phyloP scores from a whole-genome alignment of 257 asterid species.

The Ophiorrhiza pumila region DNA sequence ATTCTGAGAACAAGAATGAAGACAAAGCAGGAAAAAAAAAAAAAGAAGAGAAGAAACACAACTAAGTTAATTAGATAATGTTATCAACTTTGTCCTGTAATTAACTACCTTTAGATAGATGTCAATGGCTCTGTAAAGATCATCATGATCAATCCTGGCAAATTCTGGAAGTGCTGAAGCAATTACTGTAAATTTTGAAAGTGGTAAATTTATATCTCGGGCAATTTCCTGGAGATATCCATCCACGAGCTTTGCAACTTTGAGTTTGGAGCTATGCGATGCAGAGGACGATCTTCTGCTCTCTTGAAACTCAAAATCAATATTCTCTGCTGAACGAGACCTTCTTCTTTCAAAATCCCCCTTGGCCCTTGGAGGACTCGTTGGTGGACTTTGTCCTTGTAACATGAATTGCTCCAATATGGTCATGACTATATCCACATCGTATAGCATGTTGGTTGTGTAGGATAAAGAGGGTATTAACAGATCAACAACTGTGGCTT shows the following conservation, averaged over 20 bases:
- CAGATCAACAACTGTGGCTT: constrained; percentile 66
- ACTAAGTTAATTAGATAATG: neutral
- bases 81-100: neutral
- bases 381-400: constrained; percentile 77
- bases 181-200: constrained; percentile 58
- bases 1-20: neutral
- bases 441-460: constrained; percentile 33
- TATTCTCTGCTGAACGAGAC: constrained; percentile 74
- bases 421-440: constrained; percentile 61
- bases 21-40: neutral
- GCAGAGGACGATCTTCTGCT: constrained; percentile 83
- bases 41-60: neutral
- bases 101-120: constrained; percentile 70
- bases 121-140: constrained; percentile 84
- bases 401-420: constrained; percentile 66
- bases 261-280: constrained; percentile 68
- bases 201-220: constrained; percentile 40
- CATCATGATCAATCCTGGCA: constrained; percentile 82
- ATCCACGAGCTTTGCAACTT: constrained; percentile 81
- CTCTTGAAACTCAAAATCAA: constrained; percentile 67
- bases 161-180: constrained; percentile 74
- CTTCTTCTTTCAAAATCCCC: constrained; percentile 58
- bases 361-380: constrained; percentile 62
- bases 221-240: constrained; percentile 70
- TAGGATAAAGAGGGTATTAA: constrained; percentile 50